Evolutionary conservation across 495 filamentous ascomycete genomes (phyloP).

Genomic region (Pyronema domesticum): DNA sequence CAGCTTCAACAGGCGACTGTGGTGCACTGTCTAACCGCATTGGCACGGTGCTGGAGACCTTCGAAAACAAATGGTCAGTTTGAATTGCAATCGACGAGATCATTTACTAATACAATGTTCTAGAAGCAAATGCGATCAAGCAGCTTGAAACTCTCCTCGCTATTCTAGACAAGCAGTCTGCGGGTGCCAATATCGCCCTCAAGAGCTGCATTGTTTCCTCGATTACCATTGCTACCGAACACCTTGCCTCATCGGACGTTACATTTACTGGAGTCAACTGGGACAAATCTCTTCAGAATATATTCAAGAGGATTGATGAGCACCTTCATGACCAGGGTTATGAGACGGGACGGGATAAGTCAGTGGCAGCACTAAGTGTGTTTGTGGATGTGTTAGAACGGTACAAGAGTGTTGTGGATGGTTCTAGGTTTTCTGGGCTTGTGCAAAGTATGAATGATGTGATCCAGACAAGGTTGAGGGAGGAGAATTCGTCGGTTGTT

Average conservation of each 20-base stretch:
- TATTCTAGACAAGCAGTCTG: constrained; percentile 11
- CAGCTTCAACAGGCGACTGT: constrained; percentile 10
- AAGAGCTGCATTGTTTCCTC: constrained; percentile 19
- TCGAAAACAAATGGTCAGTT: constrained; percentile 6
- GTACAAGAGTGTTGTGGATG: background rate
- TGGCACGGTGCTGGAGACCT: constrained; percentile 15
- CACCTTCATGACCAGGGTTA: constrained; percentile 16
- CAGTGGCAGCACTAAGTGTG: constrained; percentile 9
- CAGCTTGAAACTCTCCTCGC: constrained; percentile 8
- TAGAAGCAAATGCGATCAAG: constrained; percentile 3
- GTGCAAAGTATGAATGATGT: no score
- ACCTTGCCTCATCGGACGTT: constrained; percentile 6
- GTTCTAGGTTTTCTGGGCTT: no score
- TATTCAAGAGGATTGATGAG: constrained; percentile 12
- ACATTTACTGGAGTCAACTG: constrained; percentile 8
- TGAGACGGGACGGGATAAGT: constrained; percentile 18
- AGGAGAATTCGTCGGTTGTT: no score
- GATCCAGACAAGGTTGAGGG: no score
- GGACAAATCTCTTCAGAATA: constrained; percentile 10
- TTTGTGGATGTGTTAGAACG: constrained; percentile 12
- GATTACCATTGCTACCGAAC: constrained; percentile 9
- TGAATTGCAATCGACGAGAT: background rate
- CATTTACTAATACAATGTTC: background rate
- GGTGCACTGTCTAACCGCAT: constrained; percentile 15
- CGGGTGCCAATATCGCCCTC: constrained; percentile 20